Evolutionary conservation across 2,329 filamentous ascomycete genomes (phyloP).

Genomic region (Pezicula rhizophila): DNA sequence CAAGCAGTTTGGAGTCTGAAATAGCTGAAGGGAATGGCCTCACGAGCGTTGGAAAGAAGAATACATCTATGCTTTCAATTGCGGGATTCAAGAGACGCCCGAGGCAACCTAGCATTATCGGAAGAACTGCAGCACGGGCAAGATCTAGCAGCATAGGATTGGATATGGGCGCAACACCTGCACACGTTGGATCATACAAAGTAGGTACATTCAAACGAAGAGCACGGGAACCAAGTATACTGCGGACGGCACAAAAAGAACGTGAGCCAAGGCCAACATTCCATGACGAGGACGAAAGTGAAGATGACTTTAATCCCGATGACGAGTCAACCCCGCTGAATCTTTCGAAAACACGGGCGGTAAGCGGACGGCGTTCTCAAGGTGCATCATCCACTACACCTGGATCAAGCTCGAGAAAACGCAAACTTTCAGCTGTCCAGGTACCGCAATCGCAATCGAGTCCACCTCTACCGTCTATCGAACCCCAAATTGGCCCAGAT

Average conservation of each 20-base stretch:
- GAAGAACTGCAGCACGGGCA: slow-evolving; percentile 10
- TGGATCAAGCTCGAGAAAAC: slow-evolving; percentile 41
- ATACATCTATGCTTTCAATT: slow-evolving; percentile 19
- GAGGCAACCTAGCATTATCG: slow-evolving; percentile 30
- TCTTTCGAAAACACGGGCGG: slow-evolving; percentile 35
- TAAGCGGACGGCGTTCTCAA: slow-evolving; percentile 21
- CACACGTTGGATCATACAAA: slow-evolving; percentile 35
- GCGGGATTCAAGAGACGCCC: slow-evolving; percentile 28
- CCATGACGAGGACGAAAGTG: slow-evolving; percentile 32
- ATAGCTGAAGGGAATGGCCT: slow-evolving; percentile 22
- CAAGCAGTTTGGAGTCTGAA: slow-evolving; percentile 27
- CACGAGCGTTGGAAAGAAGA: slow-evolving; percentile 20
- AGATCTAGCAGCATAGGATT: slow-evolving; percentile 20
- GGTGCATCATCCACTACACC: slow-evolving; percentile 21
- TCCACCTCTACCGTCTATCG: slow-evolving; percentile 11
- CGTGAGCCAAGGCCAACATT: slow-evolving; percentile 34
- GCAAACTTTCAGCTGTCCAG: slow-evolving; percentile 37
- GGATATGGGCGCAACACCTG: slow-evolving; percentile 21
- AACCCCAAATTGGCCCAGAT: slow-evolving; percentile 16
- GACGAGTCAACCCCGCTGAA: slow-evolving; percentile 64
- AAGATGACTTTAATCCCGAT: slow-evolving; percentile 53
- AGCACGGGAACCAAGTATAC: slow-evolving; percentile 54
- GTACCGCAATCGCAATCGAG: slow-evolving; percentile 22
- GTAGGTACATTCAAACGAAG: slow-evolving; percentile 53
- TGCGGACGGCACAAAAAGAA: slow-evolving; percentile 35